These are phyloP conservation scores for Apiospora koreana DNA, from an alignment of 2,329 filamentous ascomycete species.

Conservation along the genomic window DNA sequence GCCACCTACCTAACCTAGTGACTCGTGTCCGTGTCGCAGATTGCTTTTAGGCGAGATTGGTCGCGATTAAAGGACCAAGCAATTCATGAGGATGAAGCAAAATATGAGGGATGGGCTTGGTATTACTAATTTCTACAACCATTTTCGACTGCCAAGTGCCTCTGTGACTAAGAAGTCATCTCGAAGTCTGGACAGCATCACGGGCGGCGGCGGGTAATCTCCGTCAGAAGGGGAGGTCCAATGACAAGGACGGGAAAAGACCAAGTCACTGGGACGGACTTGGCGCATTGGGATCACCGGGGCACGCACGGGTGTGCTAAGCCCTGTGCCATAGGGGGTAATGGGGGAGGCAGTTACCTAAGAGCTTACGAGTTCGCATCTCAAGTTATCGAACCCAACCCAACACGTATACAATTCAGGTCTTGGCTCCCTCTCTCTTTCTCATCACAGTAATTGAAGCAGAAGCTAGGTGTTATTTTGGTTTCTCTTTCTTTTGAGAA, in stretches of 20 bases:
- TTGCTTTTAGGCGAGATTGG: background rate
- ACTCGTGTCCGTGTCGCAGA: background rate
- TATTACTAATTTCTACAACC: background rate
- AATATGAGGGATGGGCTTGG: background rate
- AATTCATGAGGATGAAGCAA: background rate
- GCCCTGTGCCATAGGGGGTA: background rate
- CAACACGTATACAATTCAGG: background rate
- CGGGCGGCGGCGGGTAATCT: background rate
- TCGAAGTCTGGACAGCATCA: background rate
- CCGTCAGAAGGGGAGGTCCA: constrained; percentile 1
- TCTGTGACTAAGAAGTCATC: constrained; percentile 2
- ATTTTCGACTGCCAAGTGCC: background rate
- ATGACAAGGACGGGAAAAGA: background rate
- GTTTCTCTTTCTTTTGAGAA: background rate
- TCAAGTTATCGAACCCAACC: background rate
- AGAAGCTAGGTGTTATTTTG: no score
- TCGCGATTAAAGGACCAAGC: background rate
- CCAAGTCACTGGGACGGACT: background rate
- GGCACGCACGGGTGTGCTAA: background rate
- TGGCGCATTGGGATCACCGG: constrained; percentile 7
- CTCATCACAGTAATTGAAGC: background rate
- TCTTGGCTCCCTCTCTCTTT: background rate
- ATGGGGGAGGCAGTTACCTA: background rate
- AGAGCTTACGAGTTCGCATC: background rate
- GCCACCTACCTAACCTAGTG: background rate